Conservation (phyloP, 164 flowering plant species). For the Cinnamomum micranthum region DNA sequence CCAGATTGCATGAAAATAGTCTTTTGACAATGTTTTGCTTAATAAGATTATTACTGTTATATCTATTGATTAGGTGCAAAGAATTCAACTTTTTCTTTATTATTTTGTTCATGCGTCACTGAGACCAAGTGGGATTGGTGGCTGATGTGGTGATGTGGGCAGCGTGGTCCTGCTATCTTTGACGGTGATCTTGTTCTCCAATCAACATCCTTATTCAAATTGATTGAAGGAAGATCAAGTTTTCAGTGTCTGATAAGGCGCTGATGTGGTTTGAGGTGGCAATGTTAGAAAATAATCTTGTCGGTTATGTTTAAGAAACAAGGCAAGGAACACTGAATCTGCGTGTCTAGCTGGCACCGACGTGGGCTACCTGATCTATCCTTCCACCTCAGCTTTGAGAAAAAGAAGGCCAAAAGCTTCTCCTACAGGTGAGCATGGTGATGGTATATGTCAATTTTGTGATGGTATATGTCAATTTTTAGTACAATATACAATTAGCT, state of each 20-base stretch:
- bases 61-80: background rate
- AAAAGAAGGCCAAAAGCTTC: background rate
- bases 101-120: background rate
- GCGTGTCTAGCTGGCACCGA: background rate
- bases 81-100: background rate
- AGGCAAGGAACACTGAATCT: background rate
- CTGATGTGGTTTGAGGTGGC: background rate
- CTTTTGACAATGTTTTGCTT: background rate
- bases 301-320: background rate
- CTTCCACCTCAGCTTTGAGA: conserved; percentile 1
- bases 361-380: conserved; percentile 1
- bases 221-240: background rate
- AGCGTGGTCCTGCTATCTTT: background rate
- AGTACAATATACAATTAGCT: background rate
- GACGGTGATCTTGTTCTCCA: background rate
- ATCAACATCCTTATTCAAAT: conserved; percentile 3
- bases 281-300: background rate
- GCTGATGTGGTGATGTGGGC: background rate
- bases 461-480: background rate
- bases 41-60: too few species aligned
- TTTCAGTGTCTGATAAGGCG: background rate
- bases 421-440: background rate
- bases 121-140: background rate
- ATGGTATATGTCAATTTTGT: background rate
- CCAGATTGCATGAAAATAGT: background rate